Conservation (phyloP, 305 asterid species). For the Nicotiana rustica region DNA sequence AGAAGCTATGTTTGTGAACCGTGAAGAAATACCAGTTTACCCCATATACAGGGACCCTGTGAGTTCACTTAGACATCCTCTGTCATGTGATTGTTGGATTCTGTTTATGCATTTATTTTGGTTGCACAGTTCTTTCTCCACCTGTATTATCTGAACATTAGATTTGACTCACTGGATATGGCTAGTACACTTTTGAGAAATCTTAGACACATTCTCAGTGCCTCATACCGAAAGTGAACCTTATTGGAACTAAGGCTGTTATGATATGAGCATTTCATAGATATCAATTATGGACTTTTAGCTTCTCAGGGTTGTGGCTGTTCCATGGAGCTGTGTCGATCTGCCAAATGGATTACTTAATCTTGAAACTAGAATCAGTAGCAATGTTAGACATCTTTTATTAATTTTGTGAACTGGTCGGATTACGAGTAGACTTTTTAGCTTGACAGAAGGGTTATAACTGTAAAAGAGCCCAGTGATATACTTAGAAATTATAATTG, state of each 20-base stretch:
- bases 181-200: neutral
- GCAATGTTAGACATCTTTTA: neutral
- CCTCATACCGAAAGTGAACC: neutral
- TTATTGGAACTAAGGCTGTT: conserved; percentile 1
- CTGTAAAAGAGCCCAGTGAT: neutral
- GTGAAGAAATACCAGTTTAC: conserved; percentile 90
- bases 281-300: neutral
- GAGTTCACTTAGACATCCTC: conserved; percentile 43
- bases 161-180: neutral
- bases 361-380: neutral
- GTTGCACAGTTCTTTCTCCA: neutral
- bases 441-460: conserved; percentile 10
- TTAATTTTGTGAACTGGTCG: neutral
- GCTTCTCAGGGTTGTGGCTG: conserved; percentile 13
- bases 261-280: neutral
- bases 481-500: neutral
- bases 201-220: neutral
- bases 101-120: conserved; percentile 15
- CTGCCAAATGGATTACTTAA: neutral
- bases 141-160: neutral
- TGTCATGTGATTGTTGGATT: conserved; percentile 19
- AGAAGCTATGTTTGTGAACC: conserved; percentile 95
- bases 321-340: neutral
- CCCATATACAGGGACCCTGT: conserved; percentile 98
- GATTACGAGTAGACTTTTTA: neutral